phyloP scores from a whole-genome alignment of 2,329 filamentous ascomycete genomes.

The Xylaria sp. region DNA sequence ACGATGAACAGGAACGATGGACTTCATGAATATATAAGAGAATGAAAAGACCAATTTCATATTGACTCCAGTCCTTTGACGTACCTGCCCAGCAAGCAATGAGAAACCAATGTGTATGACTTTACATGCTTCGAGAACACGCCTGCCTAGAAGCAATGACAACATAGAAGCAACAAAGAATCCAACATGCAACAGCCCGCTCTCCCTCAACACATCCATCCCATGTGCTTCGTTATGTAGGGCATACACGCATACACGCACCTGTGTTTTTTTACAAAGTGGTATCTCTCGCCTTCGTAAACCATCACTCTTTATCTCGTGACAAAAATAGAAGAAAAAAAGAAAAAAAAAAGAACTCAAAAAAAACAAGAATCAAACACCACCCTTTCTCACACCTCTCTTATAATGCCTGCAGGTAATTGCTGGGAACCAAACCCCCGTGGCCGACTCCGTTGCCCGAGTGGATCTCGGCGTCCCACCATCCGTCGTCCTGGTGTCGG shows the following conservation, averaged over 20 bases:
- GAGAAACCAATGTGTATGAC: background rate
- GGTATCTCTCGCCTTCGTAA: constrained; percentile 9
- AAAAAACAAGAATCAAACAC: no score
- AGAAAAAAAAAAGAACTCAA: no score
- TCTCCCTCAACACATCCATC: no score
- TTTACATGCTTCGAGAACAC: constrained; percentile 7
- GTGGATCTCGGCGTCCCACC: constrained; percentile 98
- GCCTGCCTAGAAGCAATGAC: background rate
- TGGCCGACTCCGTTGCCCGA: constrained; percentile 59
- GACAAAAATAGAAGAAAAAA: constrained; percentile 11
- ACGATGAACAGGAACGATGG: background rate
- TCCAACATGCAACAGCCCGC: constrained; percentile 7
- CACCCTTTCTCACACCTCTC: background rate
- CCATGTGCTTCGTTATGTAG: constrained; percentile 14
- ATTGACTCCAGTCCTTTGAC: constrained; percentile 14
- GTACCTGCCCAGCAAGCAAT: background rate
- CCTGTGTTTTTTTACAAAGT: constrained; percentile 1
- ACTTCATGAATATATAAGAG: background rate
- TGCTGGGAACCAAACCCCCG: constrained; percentile 67
- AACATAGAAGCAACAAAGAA: constrained; percentile 11
- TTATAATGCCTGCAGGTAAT: constrained; percentile 60
- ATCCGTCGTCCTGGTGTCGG: constrained; percentile 93
- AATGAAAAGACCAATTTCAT: constrained; percentile 18
- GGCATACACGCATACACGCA: constrained; percentile 2
- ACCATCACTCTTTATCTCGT: constrained; percentile 23